These are phyloP conservation scores for Microcera coccophila DNA, from an alignment of 2,329 filamentous ascomycete species.

Conservation along the genomic window DNA sequence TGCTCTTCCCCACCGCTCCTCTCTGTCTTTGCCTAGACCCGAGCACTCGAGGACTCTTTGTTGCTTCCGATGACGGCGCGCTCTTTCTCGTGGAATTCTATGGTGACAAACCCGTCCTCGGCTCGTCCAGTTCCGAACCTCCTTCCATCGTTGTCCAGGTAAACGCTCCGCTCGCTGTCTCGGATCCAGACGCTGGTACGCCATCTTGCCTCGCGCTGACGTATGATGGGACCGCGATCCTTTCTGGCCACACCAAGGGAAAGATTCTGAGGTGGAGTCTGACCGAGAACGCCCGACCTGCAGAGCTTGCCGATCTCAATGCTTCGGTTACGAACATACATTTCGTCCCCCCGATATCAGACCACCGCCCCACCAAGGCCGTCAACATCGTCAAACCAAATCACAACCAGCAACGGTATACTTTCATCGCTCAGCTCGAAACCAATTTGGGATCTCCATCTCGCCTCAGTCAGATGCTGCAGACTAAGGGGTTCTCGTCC, in stretches of 20 bases:
- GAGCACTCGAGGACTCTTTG: constrained; percentile 76
- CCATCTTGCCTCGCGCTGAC: constrained; percentile 67
- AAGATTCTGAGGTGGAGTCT: constrained; percentile 80
- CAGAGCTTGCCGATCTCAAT: constrained; percentile 67
- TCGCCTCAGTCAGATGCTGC: constrained; percentile 44
- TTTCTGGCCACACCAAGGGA: constrained; percentile 79
- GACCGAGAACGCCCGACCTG: constrained; percentile 62
- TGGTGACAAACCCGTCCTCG: constrained; percentile 53
- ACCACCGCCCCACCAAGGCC: constrained; percentile 42
- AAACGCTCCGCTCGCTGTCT: constrained; percentile 50
- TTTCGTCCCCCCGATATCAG: constrained; percentile 61
- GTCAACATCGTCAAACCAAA: constrained; percentile 76
- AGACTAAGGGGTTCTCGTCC: constrained; percentile 44
- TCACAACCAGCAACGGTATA: constrained; percentile 61
- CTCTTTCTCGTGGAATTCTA: constrained; percentile 76
- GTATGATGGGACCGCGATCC: constrained; percentile 74
- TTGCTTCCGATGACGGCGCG: constrained; percentile 74
- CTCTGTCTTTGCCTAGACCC: constrained; percentile 74
- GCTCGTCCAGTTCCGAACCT: constrained; percentile 48
- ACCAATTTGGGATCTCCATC: constrained; percentile 38
- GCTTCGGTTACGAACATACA: constrained; percentile 77
- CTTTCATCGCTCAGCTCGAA: constrained; percentile 61
- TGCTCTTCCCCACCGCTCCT: constrained; percentile 72
- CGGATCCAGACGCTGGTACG: constrained; percentile 60
- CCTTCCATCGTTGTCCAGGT: constrained; percentile 56